Evolutionary conservation across 176 grass and related monocot species (phyloP).

Genomic region (Raddia guianensis): DNA sequence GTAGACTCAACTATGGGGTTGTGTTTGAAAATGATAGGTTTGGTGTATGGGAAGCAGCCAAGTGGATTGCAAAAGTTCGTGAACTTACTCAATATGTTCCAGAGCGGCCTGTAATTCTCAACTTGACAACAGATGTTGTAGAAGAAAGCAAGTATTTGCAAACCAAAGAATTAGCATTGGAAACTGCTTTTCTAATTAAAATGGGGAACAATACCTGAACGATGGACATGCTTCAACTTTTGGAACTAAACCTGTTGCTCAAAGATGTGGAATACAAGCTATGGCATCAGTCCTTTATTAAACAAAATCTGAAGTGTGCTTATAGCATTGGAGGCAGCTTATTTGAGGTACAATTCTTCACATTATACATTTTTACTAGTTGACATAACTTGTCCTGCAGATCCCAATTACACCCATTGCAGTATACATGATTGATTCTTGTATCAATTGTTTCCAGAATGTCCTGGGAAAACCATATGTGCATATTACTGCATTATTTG

Average conservation of each 20-base stretch:
- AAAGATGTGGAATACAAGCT: conserved; percentile 13
- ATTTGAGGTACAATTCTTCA: conserved; percentile 29
- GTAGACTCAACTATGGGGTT: conserved; percentile 27
- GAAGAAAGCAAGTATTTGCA: conserved; percentile 97
- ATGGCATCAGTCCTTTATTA: not conserved
- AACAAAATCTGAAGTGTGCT: conserved; percentile 8
- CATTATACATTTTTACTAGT: conserved; percentile 11
- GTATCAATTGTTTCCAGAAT: not conserved
- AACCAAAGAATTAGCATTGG: conserved; percentile 77
- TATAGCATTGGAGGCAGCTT: conserved; percentile 10
- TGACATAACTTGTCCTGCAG: not conserved
- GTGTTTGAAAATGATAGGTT: conserved; percentile 66
- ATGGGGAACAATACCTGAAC: conserved; percentile 66
- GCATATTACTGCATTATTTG: conserved; percentile 16
- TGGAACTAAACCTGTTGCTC: not conserved
- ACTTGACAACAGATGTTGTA: conserved; percentile 80
- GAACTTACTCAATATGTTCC: conserved; percentile 82
- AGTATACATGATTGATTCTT: not conserved
- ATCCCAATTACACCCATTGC: not conserved
- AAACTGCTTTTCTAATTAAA: conserved; percentile 93
- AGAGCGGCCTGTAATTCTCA: conserved; percentile 77
- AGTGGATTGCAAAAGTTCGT: conserved; percentile 87
- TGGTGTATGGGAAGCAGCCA: conserved; percentile 96
- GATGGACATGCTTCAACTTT: conserved; percentile 18
- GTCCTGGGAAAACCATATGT: conserved; percentile 16